Evolutionary conservation across 1,139 yeast species (phyloP), one percentile per base, ranked within the genome.

Genomic region (Yamadazyma diddensiae): DNA sequence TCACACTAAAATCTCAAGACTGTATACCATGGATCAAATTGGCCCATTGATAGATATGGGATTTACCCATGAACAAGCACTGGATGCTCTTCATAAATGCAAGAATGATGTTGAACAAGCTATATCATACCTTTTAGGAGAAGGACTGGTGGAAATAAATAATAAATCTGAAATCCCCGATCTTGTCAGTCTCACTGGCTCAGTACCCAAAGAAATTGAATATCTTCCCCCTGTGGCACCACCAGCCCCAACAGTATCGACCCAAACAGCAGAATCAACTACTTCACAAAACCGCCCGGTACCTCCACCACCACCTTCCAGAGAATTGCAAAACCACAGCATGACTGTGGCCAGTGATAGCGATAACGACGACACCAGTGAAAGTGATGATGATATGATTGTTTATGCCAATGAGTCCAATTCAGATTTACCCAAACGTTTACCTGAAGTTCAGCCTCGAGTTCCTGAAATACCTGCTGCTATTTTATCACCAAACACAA

Each of bases 31-130:
- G 45, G 36, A 31, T 12, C 37, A 39, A 29, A 25, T 41, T 6
- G 27, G 25, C 6, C 30, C 34, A 21, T 66, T 80, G 38, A 57
- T 62, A 31, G 83, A 74, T 35, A 80, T 81, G 87, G 88, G 87
- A 20, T 73, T 80, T 50, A 52, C 70, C 37, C 59, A 55, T 5
- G 73, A 65, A 17, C 63, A 64, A 38, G 71, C 79, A 0, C 42
- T 40, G 6, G 55, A 51, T 16, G 80, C 79, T 0, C 56, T 74
- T 29, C 36, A 53, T 35, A 51, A 52, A 18, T 49, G 75, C 14
- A 59, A 66, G 33, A 65, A 73, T 40, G 70, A 79, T 43, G 61
- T 77, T n/a, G 70, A 69, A 28, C 59, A 60, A 26, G 86, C 86
- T 5, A 65, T 78, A 30, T 72, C 70, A 18, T 70, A 54, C 45